These are phyloP conservation scores for Suaeda aralocaspica DNA, from an alignment of 148 eudicot genomes.

Conservation along the genomic window DNA sequence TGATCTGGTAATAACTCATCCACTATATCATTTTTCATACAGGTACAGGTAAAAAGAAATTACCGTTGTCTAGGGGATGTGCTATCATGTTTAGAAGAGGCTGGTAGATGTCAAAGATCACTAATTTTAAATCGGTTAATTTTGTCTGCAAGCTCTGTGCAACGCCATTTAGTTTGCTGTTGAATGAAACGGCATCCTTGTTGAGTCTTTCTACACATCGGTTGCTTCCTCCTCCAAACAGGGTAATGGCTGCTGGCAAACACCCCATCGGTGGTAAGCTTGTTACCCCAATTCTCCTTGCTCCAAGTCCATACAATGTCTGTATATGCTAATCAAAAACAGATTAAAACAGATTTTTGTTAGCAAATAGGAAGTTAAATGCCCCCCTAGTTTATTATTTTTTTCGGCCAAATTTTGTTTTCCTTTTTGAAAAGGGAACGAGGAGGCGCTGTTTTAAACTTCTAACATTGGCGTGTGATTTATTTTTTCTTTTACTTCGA, in stretches of 20 bases:
- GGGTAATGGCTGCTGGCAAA: slow-evolving; percentile 85
- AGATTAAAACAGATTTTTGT: background rate
- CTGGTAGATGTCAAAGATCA: slow-evolving; percentile 66
- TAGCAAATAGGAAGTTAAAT: background rate
- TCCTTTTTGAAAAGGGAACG: background rate
- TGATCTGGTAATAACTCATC: background rate
- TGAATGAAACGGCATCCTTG: slow-evolving; percentile 57
- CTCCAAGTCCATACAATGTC: slow-evolving; percentile 56
- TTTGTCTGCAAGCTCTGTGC: slow-evolving; percentile 39
- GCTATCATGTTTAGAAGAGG: slow-evolving; percentile 65
- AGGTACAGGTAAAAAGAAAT: slow-evolving; percentile 11
- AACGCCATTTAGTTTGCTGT: slow-evolving; percentile 49
- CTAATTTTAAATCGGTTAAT: slow-evolving; percentile 55
- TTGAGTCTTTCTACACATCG: slow-evolving; percentile 58
- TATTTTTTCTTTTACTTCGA: background rate
- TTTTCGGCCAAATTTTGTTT: no score
- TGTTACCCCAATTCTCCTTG: slow-evolving; percentile 68
- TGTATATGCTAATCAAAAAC: slow-evolving; percentile 18
- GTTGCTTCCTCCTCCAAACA: slow-evolving; percentile 55
- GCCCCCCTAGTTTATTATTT: background rate
- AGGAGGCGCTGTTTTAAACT: background rate
- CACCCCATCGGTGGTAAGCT: slow-evolving; percentile 77
- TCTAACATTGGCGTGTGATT: background rate
- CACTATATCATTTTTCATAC: background rate
- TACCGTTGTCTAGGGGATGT: slow-evolving; percentile 59